A percentile compares a stretch with the other conserved stretches of the same genome.
phyloP scores from a whole-genome alignment of 306 rosid species.

The Inga leiocalycina region DNA sequence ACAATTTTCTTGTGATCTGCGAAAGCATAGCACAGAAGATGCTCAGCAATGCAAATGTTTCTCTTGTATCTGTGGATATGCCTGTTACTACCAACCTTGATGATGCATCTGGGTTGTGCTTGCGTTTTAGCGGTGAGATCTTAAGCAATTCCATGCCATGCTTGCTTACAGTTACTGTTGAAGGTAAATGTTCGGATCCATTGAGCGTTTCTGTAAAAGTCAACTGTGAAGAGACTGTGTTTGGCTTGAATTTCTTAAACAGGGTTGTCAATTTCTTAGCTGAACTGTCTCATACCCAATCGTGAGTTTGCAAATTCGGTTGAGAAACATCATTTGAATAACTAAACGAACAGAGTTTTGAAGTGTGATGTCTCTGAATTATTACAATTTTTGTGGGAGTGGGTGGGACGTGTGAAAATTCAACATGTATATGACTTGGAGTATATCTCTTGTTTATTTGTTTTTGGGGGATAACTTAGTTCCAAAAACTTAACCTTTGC shows the following conservation, averaged over 20 bases:
- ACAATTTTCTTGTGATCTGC: constrained; percentile 79
- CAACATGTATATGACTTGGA: neutral
- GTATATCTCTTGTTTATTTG: neutral
- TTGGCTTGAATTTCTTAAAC: constrained; percentile 88
- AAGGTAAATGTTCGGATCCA: constrained; percentile 91
- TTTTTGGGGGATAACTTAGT: neutral
- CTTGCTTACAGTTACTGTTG: constrained; percentile 68
- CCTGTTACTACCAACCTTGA: constrained; percentile 74
- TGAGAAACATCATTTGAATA: constrained; percentile 11
- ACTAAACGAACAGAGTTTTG: constrained; percentile 13
- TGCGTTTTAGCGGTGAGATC: constrained; percentile 83
- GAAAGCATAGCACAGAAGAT: constrained; percentile 74
- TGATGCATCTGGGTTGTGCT: constrained; percentile 88
- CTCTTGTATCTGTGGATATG: constrained; percentile 84
- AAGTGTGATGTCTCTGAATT: neutral
- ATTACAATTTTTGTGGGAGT: neutral
- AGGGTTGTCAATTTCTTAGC: constrained; percentile 76
- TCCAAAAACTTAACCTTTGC: neutral
- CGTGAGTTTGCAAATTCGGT: constrained; percentile 33
- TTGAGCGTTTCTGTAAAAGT: constrained; percentile 67
- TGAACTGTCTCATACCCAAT: constrained; percentile 52
- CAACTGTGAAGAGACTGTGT: constrained; percentile 96
- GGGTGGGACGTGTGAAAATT: neutral
- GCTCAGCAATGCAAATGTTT: constrained; percentile 79
- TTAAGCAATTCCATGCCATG: constrained; percentile 77